Evolutionary conservation across 257 asterid genomes (phyloP), one percentile per base, ranked within the genome.

Genomic region (Henckelia pumila): DNA sequence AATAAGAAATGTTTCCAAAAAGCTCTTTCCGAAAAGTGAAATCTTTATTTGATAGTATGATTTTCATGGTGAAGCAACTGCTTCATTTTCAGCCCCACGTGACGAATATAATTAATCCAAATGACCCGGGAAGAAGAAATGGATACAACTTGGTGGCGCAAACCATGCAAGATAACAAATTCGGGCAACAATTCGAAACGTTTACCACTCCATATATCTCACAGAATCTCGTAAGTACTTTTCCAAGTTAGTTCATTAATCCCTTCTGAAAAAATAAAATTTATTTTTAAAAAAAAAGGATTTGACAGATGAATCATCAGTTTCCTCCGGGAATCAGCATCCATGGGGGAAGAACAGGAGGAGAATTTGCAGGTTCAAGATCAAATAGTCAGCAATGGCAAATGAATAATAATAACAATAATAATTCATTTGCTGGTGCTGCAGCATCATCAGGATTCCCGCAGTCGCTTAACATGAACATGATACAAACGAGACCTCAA

Each of bases 71-170:
- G 25, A 20, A 56, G 24, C 24, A 14, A 20, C 44, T 8, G 30
- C 20, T 9, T 33, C n/a, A 16, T 76, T 49, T 63, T 58, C 74
- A 76, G 76, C 81, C 72, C 22, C 56, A 9, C 6, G 11, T 37
- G 52, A 63, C 49, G 11, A 71, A 71, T 2, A 26, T 26, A n/a
- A n/a, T n/a, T n/a, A n/a, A n/a, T 55, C 58, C 60, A 17, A 14
- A 65, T 6, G 64, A 69, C 59, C 59, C 53, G 19, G 77, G 71
- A 70, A 79, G 83, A 63, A 56, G 80, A 60, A 80, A 79, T 1
- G 85, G 79, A 20, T 78, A 75, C 56, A 75, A 28, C 17, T 47
- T 47, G 55, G 92, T 85, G 78, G 70, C 93, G 3, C 93, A 86
- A 67, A 77, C 91, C 7, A 59, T 77, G 81, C 91, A 82, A 32